A percentile compares a stretch with the other conserved stretches of the same genome.
These are phyloP conservation scores for Echium plantagineum DNA, from an alignment of 257 asterid genomes.

Conservation along the genomic window DNA sequence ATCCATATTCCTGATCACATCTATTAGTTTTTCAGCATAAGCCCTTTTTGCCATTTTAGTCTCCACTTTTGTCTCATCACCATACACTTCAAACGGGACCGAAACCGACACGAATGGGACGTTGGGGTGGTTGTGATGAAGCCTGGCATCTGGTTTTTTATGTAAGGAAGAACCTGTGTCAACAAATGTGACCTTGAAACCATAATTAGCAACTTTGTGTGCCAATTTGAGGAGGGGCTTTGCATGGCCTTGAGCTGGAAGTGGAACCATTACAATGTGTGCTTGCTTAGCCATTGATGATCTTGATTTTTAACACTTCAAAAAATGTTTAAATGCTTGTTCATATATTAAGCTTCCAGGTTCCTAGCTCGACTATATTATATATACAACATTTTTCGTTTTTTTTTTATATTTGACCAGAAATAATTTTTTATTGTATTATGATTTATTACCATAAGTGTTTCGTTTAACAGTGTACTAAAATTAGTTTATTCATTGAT, in stretches of 20 bases:
- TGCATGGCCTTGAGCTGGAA: slow-evolving; percentile 47
- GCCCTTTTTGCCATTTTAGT: slow-evolving; percentile 7
- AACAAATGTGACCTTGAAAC: slow-evolving; percentile 38
- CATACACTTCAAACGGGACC: slow-evolving; percentile 12
- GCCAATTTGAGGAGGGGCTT: slow-evolving; percentile 38
- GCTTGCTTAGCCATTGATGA: slow-evolving; percentile 5
- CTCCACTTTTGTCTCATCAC: slow-evolving; percentile 9
- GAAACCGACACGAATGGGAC: slow-evolving; percentile 17
- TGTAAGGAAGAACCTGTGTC: slow-evolving; percentile 30
- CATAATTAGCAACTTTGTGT: slow-evolving; percentile 22
- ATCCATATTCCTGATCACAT: slow-evolving; percentile 9
- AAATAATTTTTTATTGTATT: no score
- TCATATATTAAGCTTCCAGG: no score
- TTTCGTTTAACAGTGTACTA: no score
- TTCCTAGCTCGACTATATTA: no score
- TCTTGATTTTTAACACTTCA: not conserved
- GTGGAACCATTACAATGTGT: slow-evolving; percentile 27
- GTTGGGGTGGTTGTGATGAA: not conserved
- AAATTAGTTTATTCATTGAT: no score
- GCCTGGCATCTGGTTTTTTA: slow-evolving; percentile 12
- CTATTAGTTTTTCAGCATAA: slow-evolving; percentile 3
- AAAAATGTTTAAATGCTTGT: not conserved
- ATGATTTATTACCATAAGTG: no score
- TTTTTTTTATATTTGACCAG: no score
- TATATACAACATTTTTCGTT: no score